phyloP scores from a whole-genome alignment of 495 filamentous ascomycete genomes.

The Neurospora sp. region DNA sequence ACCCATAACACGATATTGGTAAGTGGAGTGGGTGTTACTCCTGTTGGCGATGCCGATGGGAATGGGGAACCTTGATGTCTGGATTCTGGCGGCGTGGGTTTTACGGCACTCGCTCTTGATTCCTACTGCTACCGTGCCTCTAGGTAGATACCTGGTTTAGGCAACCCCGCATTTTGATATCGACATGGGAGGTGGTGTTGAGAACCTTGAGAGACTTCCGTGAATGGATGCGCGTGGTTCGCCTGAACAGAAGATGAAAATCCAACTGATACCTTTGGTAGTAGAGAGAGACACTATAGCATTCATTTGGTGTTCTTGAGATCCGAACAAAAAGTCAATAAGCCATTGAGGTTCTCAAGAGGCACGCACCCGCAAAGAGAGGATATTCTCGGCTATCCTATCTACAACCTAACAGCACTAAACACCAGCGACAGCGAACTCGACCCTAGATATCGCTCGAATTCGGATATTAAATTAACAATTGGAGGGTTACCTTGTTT shows the following conservation, averaged over 20 bases:
- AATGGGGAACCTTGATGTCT: not conserved
- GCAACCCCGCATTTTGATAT: not conserved
- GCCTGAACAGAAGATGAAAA: no score
- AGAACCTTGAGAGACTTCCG: not conserved
- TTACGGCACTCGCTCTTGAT: not conserved
- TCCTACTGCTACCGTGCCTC: not conserved
- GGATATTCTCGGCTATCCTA: no score
- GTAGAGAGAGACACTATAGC: no score
- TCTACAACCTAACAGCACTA: no score
- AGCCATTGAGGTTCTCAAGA: no score
- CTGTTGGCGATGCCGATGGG: not conserved
- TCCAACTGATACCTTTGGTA: no score
- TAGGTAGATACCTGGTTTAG: not conserved
- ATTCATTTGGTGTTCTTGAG: no score
- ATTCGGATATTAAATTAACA: not conserved
- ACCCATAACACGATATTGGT: not conserved
- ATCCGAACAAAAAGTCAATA: no score
- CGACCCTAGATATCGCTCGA: no score
- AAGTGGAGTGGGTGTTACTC: not conserved
- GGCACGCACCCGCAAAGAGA: no score
- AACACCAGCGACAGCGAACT: no score
- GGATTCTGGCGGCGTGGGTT: not conserved
- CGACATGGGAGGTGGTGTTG: not conserved
- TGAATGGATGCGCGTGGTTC: no score
- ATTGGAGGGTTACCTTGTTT: not conserved